Evolutionary conservation across 345 rosid genomes (phyloP), one percentile per base, ranked within the genome.

Genomic region (Viola odorata): DNA sequence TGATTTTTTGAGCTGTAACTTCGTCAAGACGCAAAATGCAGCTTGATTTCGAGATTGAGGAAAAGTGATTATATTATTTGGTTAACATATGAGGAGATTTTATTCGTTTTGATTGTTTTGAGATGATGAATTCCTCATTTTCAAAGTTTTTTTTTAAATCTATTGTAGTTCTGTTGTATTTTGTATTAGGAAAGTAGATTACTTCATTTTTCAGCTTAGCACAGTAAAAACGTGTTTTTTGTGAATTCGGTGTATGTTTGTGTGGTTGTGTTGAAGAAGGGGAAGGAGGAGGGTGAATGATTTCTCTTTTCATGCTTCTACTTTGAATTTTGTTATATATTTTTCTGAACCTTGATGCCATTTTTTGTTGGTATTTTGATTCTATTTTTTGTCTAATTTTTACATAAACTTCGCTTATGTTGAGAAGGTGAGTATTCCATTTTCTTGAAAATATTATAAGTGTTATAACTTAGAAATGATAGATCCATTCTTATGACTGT

Each of bases 41-140:
- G 71, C 64, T 75, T 41, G 45, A 64, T 42, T 63, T 78, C 51
- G 37, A 37, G 2, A 23, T 23, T 23, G 32, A 23, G 32, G 32
- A 23, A 23, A 23, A 23, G 2, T 2, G 32, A 23, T 23, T 23
- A 23, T 23, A 23, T 23, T 23, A 23, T 23, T 23, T 23, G 32
- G 32, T 2, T 23, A 23, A 23, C 32, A 23, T 23, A 23, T 23
- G 32, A 23, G 32, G 32, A 15, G 47, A 39, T 23, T 44, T 50
- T 37, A 12, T 47, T 7, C 15, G 41, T 41, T 65, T 51, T 67
- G 69, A 68, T 68, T 70, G 67, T 63, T 65, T 71, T 39, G 71
- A 47, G 47, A 64, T 65, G 62, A 52, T 52, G 60, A n/a, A 47
- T 12, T 47, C 50, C 50, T 7, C 50, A 9, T 6, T 47, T 47